Evolutionary conservation across 331 rosid species (phyloP).

Genomic region (Arachis monticola): DNA sequence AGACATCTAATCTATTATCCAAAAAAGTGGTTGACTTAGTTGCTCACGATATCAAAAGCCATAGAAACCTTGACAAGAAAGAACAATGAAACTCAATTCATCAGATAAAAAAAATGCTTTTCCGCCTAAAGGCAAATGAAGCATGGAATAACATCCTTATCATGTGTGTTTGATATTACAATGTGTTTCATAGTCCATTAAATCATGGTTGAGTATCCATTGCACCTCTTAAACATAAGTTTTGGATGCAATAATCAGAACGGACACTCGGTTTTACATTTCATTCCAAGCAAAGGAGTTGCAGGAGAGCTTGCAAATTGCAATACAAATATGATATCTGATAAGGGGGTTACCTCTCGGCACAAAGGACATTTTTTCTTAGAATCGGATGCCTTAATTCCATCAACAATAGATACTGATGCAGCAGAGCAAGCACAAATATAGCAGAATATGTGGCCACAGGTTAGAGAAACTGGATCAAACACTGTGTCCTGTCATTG

Average conservation of each 20-base stretch:
- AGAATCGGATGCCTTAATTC: conserved; percentile 64
- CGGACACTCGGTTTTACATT: background rate
- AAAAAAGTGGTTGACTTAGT: no score
- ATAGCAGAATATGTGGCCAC: conserved; percentile 94
- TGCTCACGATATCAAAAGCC: no score
- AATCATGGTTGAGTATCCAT: background rate
- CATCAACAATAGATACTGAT: conserved; percentile 73
- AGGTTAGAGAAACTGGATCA: conserved; percentile 88
- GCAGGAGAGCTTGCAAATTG: conserved; percentile 4
- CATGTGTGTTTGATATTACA: background rate
- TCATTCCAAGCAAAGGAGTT: background rate
- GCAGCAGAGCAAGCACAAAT: conserved; percentile 93
- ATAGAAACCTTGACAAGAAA: no score
- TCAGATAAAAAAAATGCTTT: background rate
- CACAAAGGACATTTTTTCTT: conserved; percentile 86
- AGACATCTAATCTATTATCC: no score
- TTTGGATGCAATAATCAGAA: background rate
- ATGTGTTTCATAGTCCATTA: background rate
- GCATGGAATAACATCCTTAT: background rate
- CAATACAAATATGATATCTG: conserved; percentile 1
- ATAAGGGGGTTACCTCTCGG: conserved; percentile 61
- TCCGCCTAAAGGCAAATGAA: background rate
- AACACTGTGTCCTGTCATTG: conserved; percentile 83
- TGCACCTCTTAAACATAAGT: background rate
- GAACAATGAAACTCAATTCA: no score